Conservation (phyloP, 106 monocot genomes). For the Agapanthus africanus region DNA sequence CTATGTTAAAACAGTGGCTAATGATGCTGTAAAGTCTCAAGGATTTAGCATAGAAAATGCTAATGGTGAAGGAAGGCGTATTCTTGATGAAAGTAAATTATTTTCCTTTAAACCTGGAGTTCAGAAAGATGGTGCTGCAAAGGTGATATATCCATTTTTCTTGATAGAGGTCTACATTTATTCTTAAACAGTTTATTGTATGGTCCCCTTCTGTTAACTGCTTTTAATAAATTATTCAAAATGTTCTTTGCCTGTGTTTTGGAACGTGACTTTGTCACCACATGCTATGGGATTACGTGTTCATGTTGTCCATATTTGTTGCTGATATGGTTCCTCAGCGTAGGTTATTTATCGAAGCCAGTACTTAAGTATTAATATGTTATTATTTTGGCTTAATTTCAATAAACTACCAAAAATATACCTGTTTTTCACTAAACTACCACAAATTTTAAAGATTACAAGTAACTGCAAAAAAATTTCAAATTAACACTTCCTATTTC, state of each 20-base stretch:
- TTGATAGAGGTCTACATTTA: background rate
- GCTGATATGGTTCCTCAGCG: background rate
- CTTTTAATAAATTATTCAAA: background rate
- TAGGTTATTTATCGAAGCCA: background rate
- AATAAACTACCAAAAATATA: no score
- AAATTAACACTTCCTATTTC: no score
- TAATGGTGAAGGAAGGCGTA: conserved; percentile 25
- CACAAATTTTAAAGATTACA: no score
- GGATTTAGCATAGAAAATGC: conserved; percentile 20
- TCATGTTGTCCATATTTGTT: background rate
- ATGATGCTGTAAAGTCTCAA: conserved; percentile 19
- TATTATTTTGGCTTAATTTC: no score
- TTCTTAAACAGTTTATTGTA: background rate
- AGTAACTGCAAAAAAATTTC: no score
- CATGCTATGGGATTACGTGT: background rate
- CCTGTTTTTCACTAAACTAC: no score
- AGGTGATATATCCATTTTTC: conserved; percentile 29
- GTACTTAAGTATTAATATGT: background rate
- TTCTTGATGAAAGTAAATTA: conserved; percentile 40
- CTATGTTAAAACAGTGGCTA: conserved; percentile 16
- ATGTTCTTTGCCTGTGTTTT: background rate
- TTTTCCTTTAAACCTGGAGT: conserved; percentile 67
- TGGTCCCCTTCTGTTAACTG: background rate
- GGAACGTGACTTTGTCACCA: background rate
- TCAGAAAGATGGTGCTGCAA: conserved; percentile 30